Percentiles rank a stretch among this genome's conserved stretches.
Evolutionary conservation across 2,329 filamentous ascomycete genomes (phyloP).

Genomic region (Bisporella sp.): DNA sequence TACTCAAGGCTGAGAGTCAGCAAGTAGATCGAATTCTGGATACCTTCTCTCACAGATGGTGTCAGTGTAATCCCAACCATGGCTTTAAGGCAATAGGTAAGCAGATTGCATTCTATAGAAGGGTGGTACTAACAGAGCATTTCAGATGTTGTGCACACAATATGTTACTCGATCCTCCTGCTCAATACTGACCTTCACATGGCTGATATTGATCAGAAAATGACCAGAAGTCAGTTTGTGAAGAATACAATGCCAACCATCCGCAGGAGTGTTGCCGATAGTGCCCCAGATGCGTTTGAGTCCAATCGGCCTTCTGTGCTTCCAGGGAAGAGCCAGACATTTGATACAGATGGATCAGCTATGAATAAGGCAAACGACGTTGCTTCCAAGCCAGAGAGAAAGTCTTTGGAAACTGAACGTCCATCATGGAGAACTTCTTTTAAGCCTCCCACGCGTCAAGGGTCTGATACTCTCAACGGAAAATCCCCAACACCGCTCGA

Average conservation of each 20-base stretch:
- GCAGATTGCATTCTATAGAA: constrained; percentile 22
- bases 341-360: constrained; percentile 15
- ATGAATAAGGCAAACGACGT: constrained; percentile 5
- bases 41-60: constrained; percentile 85
- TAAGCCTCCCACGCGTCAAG: constrained; percentile 21
- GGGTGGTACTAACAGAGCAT: constrained; percentile 9
- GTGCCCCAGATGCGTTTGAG: constrained; percentile 60
- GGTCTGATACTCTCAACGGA: constrained; percentile 30
- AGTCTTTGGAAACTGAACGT: constrained; percentile 27
- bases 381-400: constrained; percentile 13
- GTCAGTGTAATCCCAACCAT: constrained; percentile 83
- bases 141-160: constrained; percentile 87
- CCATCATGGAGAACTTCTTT: constrained; percentile 27
- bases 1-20: constrained; percentile 88
- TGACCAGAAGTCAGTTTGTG: constrained; percentile 91
- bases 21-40: constrained; percentile 93
- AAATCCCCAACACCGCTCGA: constrained; percentile 30
- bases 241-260: constrained; percentile 95
- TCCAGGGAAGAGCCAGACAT: constrained; percentile 29
- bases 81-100: constrained; percentile 84
- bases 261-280: constrained; percentile 65
- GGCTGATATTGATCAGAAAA: constrained; percentile 92
- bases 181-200: constrained; percentile 94
- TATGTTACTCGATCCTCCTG: constrained; percentile 91
- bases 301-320: constrained; percentile 43